These are phyloP conservation scores for Trichothecium sympodiale DNA, from an alignment of 2,329 filamentous ascomycete species.

Conservation along the genomic window DNA sequence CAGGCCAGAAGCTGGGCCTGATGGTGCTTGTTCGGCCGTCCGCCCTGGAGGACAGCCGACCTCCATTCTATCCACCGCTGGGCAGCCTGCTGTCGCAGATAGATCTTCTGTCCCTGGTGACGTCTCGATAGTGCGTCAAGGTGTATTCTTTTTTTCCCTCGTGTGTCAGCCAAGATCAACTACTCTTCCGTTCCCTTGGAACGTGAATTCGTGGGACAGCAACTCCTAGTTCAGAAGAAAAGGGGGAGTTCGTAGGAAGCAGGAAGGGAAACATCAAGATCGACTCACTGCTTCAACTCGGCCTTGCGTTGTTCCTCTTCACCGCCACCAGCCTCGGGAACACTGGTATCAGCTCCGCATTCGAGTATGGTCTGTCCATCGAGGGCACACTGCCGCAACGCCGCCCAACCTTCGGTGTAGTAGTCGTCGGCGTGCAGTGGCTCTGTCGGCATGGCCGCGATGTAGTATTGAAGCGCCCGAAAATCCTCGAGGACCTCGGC, in stretches of 20 bases:
- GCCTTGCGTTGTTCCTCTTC: conserved; percentile 50
- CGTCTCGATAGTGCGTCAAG: conserved; percentile 50
- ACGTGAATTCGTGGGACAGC: neutral
- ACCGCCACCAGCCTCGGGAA: conserved; percentile 40
- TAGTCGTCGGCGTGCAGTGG: conserved; percentile 46
- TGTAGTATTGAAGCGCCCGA: conserved; percentile 49
- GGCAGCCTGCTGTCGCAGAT: conserved; percentile 47
- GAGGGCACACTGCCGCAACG: conserved; percentile 48
- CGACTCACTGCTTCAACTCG: conserved; percentile 46
- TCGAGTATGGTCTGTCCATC: conserved; percentile 56
- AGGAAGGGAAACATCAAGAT: neutral
- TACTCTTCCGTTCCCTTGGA: neutral
- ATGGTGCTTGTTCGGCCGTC: conserved; percentile 33
- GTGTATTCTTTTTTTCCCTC: conserved; percentile 34
- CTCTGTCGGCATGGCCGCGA: conserved; percentile 44
- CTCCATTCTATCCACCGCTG: conserved; percentile 48
- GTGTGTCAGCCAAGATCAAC: neutral
- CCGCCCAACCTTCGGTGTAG: conserved; percentile 52
- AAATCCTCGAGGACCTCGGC: conserved; percentile 53
- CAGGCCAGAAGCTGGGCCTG: conserved; percentile 38
- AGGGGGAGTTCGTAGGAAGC: conserved; percentile 2
- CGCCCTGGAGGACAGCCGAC: conserved; percentile 39
- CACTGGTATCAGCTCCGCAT: conserved; percentile 49
- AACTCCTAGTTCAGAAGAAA: neutral
- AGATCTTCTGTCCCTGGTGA: conserved; percentile 55